Base-by-base conservation (phyloP, 495 filamentous ascomycete genomes). In the Penicillium maclennaniae region DNA sequence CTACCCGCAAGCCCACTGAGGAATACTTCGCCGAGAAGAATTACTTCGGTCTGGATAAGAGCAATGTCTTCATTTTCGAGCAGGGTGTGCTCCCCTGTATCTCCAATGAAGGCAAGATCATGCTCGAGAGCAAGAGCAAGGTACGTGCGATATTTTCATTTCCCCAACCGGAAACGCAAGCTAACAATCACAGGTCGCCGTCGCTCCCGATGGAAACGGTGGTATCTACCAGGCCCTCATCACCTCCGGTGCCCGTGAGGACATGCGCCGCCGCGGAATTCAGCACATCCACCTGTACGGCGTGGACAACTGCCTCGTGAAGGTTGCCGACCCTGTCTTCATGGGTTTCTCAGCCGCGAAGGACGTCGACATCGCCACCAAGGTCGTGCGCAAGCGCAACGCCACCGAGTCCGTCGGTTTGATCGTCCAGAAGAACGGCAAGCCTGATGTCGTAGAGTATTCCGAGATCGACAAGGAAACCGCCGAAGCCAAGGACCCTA, bases 271-370 rank as follows among this genome's bases (percentile, higher is more conserved):
- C 64, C 87, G 93, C 36, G 91, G 90, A 40, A 91, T 99, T 70
- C 69, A 95, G 77, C 95, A 99, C 76, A 87, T 99, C 54, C 95
- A 99, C 70, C 85, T 90, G 51, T 97, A 97, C 78, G 95, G 93
- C 62, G 93, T 99, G 41, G 93, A 99, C 76, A 99, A 99, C 78
- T 97, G 91, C 72, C 80, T 99, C n/a, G 95, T 95, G 65, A 91
- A 90, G 72, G 92, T 99, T 20, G 92, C 92, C 23, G 93, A 99
- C 62, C 93, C 93, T 21, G 83, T 90, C 53, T 97, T 97, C 77
- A 86, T 97, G 58, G 93, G 93, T 57, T 97, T 97, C 70, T 80
- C 90, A 3, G 91, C 91, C 39, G 85, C 84, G 17, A 88, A 91
- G 70, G 74, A 91, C 57, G 93, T 97, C 51, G 91, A 97, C 73